Evolutionary conservation across 1,284 basidiomycete species (phyloP).

Genomic region (Butyriboletus appendiculatus): DNA sequence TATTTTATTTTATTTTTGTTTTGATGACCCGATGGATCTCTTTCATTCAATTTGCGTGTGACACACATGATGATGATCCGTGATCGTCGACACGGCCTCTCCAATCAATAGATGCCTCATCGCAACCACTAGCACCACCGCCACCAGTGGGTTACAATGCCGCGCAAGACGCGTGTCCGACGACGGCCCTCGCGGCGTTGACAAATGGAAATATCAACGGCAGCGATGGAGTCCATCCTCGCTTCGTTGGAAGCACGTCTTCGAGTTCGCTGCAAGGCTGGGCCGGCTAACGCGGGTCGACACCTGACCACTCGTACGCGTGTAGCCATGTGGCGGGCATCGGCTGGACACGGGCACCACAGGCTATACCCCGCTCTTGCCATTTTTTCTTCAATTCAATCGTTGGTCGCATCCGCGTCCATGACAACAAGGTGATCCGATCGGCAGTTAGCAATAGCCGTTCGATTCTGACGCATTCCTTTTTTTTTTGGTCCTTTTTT

Average conservation of each 20-base stretch:
- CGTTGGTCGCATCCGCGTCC: not conserved
- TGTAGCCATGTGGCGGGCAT: not conserved
- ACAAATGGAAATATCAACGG: slow-evolving; percentile 3
- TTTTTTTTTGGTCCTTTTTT: not conserved
- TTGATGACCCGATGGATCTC: slow-evolving; percentile 3
- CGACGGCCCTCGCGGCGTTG: not conserved
- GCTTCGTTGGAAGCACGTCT: slow-evolving; percentile 24
- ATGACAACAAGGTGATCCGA: not conserved
- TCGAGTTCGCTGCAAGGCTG: slow-evolving; percentile 35
- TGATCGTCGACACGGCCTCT: slow-evolving; percentile 9
- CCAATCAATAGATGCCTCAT: slow-evolving; percentile 2
- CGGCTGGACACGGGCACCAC: not conserved
- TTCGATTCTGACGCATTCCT: not conserved
- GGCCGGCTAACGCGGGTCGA: slow-evolving; percentile 25
- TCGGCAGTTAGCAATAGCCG: not conserved
- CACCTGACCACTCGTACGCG: too few species aligned
- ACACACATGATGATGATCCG: slow-evolving; percentile 9
- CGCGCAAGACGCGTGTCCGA: slow-evolving; percentile 6
- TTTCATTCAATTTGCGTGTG: slow-evolving; percentile 4
- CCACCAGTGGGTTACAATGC: slow-evolving; percentile 11
- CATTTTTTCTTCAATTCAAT: not conserved
- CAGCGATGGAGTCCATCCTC: slow-evolving; percentile 4
- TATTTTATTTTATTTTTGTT: slow-evolving; percentile 1
- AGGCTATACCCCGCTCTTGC: too few species aligned
- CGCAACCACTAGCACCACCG: slow-evolving; percentile 10